phyloP scores from a whole-genome alignment of 2,329 filamentous ascomycete genomes.

The Alternaria panax region DNA sequence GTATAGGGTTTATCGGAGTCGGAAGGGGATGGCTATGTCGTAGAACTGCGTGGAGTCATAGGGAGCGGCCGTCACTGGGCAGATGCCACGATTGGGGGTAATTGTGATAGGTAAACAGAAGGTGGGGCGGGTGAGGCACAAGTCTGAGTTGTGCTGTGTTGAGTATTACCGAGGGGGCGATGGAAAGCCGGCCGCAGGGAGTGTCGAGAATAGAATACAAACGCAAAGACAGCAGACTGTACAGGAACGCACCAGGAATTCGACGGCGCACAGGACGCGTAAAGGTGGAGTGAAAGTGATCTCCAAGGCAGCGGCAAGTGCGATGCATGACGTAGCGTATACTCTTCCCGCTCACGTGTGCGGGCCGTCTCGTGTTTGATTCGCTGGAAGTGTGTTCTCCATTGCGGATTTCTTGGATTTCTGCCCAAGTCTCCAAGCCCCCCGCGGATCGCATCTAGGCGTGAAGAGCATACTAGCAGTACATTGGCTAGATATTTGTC shows the following conservation, averaged over 20 bases:
- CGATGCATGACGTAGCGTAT: conserved; percentile 47
- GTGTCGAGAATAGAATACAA: conserved; percentile 31
- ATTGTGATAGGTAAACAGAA: conserved; percentile 39
- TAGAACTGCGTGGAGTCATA: conserved; percentile 44
- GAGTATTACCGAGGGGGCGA: conserved; percentile 22
- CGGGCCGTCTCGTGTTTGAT: conserved; percentile 32
- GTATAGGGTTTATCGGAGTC: conserved; percentile 28
- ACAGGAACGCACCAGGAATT: conserved; percentile 23
- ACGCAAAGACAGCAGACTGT: conserved; percentile 24
- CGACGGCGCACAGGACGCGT: conserved; percentile 32
- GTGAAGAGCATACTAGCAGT: neutral
- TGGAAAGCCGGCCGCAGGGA: conserved; percentile 23
- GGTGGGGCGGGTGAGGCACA: conserved; percentile 26
- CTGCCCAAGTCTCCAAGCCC: conserved; percentile 11
- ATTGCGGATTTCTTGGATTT: conserved; percentile 23
- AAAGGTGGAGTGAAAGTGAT: conserved; percentile 33
- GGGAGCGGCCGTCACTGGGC: conserved; percentile 28
- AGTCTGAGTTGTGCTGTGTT: conserved; percentile 29
- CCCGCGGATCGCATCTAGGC: conserved; percentile 6
- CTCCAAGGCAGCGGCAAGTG: conserved; percentile 44
- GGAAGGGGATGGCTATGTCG: conserved; percentile 38
- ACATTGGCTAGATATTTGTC: neutral
- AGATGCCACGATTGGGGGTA: conserved; percentile 25
- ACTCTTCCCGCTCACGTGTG: conserved; percentile 35
- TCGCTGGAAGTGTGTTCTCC: conserved; percentile 27